Percentiles rank a stretch among this genome's conserved stretches.
phyloP scores from a whole-genome alignment of 129 eudicot species.

The Silybum marianum region DNA sequence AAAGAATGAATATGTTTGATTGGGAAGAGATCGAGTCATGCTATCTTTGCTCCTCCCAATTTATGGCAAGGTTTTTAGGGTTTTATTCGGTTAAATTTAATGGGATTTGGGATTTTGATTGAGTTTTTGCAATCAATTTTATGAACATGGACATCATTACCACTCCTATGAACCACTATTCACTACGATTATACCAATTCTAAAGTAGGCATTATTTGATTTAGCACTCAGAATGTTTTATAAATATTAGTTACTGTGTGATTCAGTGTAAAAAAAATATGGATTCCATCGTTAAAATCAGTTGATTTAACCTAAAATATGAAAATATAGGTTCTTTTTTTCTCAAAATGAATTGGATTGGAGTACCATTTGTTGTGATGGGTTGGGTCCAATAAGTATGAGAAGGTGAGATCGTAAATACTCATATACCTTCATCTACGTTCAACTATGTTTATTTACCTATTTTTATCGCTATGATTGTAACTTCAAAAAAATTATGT shows the following conservation, averaged over 20 bases:
- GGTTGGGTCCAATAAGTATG: too few relatives aligned
- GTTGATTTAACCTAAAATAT: not conserved
- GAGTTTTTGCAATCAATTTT: not conserved
- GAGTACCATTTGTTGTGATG: too few relatives aligned
- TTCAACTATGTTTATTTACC: too few relatives aligned
- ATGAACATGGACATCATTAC: too few relatives aligned
- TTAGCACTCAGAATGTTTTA: not conserved
- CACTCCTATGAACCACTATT: too few relatives aligned
- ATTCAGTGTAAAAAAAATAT: not conserved
- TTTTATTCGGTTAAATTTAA: not conserved
- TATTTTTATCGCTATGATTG: too few relatives aligned
- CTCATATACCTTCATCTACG: too few relatives aligned
- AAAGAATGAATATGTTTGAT: constrained; percentile 54
- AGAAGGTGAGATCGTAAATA: too few relatives aligned
- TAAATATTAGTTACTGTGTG: not conserved
- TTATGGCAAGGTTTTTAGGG: constrained; percentile 37
- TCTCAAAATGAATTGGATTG: not conserved
- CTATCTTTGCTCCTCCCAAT: constrained; percentile 49
- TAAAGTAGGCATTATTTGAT: too few relatives aligned
- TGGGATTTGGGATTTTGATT: not conserved
- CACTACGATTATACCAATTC: too few relatives aligned
- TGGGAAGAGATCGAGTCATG: constrained; percentile 74
- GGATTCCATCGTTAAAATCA: not conserved
- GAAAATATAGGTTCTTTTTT: not conserved
- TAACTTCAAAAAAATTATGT: too few relatives aligned